Conservation (phyloP, 139 green algal species). For the Eudorina sp. region DNA sequence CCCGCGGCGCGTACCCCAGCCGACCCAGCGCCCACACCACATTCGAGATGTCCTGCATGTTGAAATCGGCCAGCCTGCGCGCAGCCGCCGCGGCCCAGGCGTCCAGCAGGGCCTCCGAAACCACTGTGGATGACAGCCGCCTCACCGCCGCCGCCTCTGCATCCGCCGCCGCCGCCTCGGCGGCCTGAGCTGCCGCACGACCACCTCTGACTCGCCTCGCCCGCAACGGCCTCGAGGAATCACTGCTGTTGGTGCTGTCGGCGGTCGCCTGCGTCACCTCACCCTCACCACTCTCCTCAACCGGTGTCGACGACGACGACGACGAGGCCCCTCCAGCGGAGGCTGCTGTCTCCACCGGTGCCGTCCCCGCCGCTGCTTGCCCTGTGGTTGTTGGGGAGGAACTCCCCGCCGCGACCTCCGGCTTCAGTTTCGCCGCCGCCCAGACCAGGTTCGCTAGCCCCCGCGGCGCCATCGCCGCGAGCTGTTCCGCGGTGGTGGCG, state of each 20-base stretch:
- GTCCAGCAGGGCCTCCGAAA: conserved; percentile 8
- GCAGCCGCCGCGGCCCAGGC: conserved; percentile 1
- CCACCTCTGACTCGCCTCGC: not conserved
- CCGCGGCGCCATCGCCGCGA: conserved; percentile 9
- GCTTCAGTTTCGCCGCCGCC: conserved; percentile 30
- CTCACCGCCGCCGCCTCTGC: not conserved
- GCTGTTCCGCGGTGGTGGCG: not conserved
- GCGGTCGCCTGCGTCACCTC: too few species aligned
- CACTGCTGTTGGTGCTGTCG: too few species aligned
- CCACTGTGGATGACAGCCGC: not conserved
- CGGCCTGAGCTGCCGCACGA: not conserved
- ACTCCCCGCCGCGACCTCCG: not conserved
- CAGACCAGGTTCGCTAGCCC: conserved; percentile 36
- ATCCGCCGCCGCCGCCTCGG: not conserved
- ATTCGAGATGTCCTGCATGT: conserved; percentile 45
- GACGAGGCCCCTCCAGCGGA: too few species aligned
- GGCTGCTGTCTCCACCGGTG: too few species aligned
- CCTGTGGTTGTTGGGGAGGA: not conserved
- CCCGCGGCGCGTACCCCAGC: not conserved
- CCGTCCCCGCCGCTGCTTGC: not conserved
- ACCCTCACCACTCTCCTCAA: too few species aligned
- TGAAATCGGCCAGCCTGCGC: not conserved
- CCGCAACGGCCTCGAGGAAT: not conserved
- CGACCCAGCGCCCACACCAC: conserved; percentile 35
- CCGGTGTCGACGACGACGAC: too few species aligned